These are phyloP conservation scores for Yarrowia sp. DNA, from an alignment of 805 yeast species.

Conservation along the genomic window DNA sequence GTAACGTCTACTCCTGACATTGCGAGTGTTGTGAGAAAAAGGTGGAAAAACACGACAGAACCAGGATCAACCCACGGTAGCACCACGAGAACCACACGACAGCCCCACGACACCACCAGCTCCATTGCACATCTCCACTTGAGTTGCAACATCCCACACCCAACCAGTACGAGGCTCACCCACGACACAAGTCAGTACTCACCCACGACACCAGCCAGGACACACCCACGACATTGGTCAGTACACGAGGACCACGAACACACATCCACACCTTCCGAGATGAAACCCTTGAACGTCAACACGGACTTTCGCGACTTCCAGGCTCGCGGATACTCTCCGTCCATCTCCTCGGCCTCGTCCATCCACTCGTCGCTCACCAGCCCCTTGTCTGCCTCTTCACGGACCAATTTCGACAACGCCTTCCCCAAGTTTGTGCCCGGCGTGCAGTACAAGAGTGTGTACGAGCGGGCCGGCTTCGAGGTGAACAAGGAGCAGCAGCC, in stretches of 20 bases:
- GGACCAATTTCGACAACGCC: slow-evolving; percentile 49
- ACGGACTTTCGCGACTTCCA: slow-evolving; percentile 14
- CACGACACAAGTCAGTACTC: too few relatives aligned
- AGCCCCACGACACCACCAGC: too few relatives aligned
- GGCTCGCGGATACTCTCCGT: background rate
- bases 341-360: slow-evolving; percentile 23
- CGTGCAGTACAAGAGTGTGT: slow-evolving; percentile 49
- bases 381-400: background rate
- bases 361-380: slow-evolving; percentile 20
- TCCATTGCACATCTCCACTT: too few relatives aligned
- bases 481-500: slow-evolving; percentile 44
- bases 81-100: too few relatives aligned
- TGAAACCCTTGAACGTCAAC: slow-evolving; percentile 19
- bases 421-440: slow-evolving; percentile 53
- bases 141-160: too few relatives aligned
- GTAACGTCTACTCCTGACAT: slow-evolving; percentile 4
- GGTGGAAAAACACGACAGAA: too few relatives aligned
- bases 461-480: slow-evolving; percentile 55
- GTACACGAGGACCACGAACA: background rate
- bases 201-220: too few relatives aligned
- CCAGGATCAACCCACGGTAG: too few relatives aligned
- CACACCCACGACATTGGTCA: background rate
- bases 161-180: too few relatives aligned
- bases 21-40: background rate
- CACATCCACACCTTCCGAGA: background rate